Evolutionary conservation across 2,329 filamentous ascomycete genomes (phyloP), one percentile per base, ranked within the genome.

Genomic region (Exophiala mesophila): DNA sequence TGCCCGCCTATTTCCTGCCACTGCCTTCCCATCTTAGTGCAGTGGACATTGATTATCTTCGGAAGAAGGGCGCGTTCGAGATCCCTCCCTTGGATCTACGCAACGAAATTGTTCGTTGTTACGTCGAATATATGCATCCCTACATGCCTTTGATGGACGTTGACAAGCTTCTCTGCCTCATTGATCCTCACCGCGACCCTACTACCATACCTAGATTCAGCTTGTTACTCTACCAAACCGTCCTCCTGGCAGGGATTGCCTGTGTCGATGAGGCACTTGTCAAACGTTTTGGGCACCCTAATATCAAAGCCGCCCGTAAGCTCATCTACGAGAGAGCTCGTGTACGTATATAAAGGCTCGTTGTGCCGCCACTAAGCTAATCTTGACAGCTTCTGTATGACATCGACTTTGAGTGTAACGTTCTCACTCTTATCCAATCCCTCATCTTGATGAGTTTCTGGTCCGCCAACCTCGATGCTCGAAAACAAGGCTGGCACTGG

Each of bases 401-500:
- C 61, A 90, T 94, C 53, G 89, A 96, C 63, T 94, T 94, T 63
- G 89, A 96, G 64, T 78, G 81, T 34, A 88, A 96, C 62, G 84
- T 88, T 39, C 82, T 95, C 45, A 79, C 88, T 17, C 76, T 95
- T 17, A 87, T 95, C 12, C 89, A 96, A 65, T 83, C 86, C 3
- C 72, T 96, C 18, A 72, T 96, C 13, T 74, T 95, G 45, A 88
- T 96, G 84, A 94, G 88, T 3, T 94, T 94, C 62, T 96, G 90
- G 84, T 96, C 95, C 62, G 89, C 95, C 65, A 94, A 88, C 5
- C 88, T 88, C 0, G 88, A 95, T 64, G 89, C 95, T 61, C 87
- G 94, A 61, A 96, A 96, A 63, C 89, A 96, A 62, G 95, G 88
- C 34, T 95, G 90, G 85, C 88, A 96, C 61, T 96, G 89, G 89